These are phyloP conservation scores for Fusarium anthophilum DNA, from an alignment of 2,329 filamentous ascomycete genomes.

Conservation along the genomic window DNA sequence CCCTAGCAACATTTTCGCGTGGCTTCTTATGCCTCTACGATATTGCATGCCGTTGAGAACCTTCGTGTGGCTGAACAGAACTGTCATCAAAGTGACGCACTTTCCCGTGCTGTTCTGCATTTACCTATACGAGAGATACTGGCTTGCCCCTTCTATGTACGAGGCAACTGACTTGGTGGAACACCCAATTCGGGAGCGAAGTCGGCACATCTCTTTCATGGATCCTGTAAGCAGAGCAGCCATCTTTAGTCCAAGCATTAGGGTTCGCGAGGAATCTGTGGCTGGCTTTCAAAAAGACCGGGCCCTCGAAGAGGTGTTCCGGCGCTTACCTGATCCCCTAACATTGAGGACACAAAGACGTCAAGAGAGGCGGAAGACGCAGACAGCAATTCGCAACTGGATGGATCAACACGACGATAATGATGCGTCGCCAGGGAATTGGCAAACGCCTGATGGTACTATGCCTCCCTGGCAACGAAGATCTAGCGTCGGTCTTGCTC, in stretches of 20 bases:
- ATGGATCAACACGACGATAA: constrained; percentile 77
- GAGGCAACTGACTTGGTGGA: constrained; percentile 90
- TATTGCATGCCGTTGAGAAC: constrained; percentile 81
- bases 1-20: constrained; percentile 90
- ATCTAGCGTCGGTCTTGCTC: constrained; percentile 62
- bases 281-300: constrained; percentile 89
- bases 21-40: constrained; percentile 84
- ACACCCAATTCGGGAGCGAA: constrained; percentile 63
- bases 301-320: constrained; percentile 91
- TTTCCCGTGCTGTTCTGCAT: constrained; percentile 88
- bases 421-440: constrained; percentile 57
- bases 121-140: constrained; percentile 84
- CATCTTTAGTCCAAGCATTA: constrained; percentile 76
- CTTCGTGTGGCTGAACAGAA: constrained; percentile 89
- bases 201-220: constrained; percentile 64
- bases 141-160: constrained; percentile 79
- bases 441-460: constrained; percentile 59
- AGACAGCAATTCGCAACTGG: constrained; percentile 87
- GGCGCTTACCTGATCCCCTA: constrained; percentile 72
- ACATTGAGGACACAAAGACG: constrained; percentile 68
- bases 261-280: constrained; percentile 85
- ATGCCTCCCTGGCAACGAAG: constrained; percentile 61
- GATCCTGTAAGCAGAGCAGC: constrained; percentile 65
- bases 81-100: constrained; percentile 90
- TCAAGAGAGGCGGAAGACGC: constrained; percentile 75